Percentiles rank a stretch among this genome's conserved stretches.
phyloP scores from a whole-genome alignment of 371 early-diverging fungal species.

The Rhizomucor pusillus region DNA sequence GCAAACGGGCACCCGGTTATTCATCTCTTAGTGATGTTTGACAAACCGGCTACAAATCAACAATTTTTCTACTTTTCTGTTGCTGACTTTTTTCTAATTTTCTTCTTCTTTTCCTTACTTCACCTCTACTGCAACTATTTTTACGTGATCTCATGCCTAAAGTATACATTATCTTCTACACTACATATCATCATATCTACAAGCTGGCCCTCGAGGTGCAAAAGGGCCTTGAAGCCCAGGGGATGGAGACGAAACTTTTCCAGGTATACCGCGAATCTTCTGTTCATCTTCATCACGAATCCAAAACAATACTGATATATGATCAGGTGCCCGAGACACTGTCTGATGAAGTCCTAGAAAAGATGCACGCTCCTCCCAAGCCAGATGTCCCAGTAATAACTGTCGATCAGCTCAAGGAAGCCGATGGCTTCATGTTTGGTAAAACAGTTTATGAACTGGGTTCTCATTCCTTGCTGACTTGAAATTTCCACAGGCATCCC shows the following conservation, averaged over 20 bases:
- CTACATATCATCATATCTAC: conserved; percentile 57
- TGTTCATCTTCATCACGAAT: not conserved
- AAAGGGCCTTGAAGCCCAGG: conserved; percentile 57
- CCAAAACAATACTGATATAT: not conserved
- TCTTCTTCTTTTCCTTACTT: conserved; percentile 1
- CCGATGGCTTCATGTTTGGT: conserved; percentile 77
- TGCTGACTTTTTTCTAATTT: too few relatives aligned
- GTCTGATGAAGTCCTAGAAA: conserved; percentile 52
- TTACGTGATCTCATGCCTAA: conserved; percentile 22
- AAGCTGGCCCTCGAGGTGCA: conserved; percentile 56
- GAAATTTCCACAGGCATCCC: too few relatives aligned
- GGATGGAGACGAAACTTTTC: conserved; percentile 64
- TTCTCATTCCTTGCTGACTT: too few relatives aligned
- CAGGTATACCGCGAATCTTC: conserved; percentile 17
- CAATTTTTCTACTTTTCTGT: too few relatives aligned
- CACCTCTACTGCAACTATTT: too few relatives aligned
- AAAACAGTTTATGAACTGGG: too few relatives aligned
- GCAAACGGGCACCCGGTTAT: too few relatives aligned
- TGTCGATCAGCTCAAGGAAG: conserved; percentile 51
- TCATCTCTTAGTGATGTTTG: too few relatives aligned
- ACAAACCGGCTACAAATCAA: too few relatives aligned
- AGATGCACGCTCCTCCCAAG: conserved; percentile 63
- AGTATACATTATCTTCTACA: conserved; percentile 46
- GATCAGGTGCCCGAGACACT: conserved; percentile 58
- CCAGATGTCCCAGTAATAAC: conserved; percentile 58